Percentiles rank a stretch among this genome's conserved stretches.
These are phyloP conservation scores for Mycosphaerelloides madeirae DNA, from an alignment of 2,329 filamentous ascomycete genomes.

Conservation along the genomic window DNA sequence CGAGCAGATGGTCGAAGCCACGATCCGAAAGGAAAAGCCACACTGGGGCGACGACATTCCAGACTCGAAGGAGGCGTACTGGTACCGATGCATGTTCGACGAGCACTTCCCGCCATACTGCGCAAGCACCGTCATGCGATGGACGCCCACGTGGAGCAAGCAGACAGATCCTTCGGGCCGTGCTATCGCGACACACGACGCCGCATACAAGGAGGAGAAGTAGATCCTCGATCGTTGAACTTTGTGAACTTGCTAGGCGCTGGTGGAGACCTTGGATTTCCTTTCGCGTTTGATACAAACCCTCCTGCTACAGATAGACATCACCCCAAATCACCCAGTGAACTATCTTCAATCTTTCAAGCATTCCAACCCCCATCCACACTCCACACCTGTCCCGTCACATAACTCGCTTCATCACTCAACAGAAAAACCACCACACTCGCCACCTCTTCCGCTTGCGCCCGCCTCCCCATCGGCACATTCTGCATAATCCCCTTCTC, in stretches of 20 bases:
- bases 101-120: constrained; percentile 94
- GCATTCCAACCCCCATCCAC: constrained; percentile 41
- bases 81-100: constrained; percentile 98
- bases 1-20: constrained; percentile 68
- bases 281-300: too few relatives aligned
- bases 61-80: constrained; percentile 97
- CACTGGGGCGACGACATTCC: constrained; percentile 93
- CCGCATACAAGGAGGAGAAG: constrained; percentile 28
- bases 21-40: constrained; percentile 79
- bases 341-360: not conserved
- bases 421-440: constrained; percentile 47
- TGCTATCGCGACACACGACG: constrained; percentile 33
- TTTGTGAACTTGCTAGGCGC: too few relatives aligned
- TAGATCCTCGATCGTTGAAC: too few relatives aligned
- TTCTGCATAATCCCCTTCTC: not conserved
- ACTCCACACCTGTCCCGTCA: constrained; percentile 43
- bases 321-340: too few relatives aligned
- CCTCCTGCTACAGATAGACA: too few relatives aligned
- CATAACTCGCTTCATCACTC: constrained; percentile 43
- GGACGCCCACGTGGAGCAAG: constrained; percentile 96
- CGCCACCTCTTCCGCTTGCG: constrained; percentile 35
- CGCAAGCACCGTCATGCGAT: constrained; percentile 88
- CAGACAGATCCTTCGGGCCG: constrained; percentile 93
- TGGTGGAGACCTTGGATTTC: too few relatives aligned
- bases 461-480: constrained; percentile 16